Percentiles rank a stretch among this genome's conserved stretches.
phyloP scores from a whole-genome alignment of 2,329 filamentous ascomycete species.

The Coniochaeta ligniaria region DNA sequence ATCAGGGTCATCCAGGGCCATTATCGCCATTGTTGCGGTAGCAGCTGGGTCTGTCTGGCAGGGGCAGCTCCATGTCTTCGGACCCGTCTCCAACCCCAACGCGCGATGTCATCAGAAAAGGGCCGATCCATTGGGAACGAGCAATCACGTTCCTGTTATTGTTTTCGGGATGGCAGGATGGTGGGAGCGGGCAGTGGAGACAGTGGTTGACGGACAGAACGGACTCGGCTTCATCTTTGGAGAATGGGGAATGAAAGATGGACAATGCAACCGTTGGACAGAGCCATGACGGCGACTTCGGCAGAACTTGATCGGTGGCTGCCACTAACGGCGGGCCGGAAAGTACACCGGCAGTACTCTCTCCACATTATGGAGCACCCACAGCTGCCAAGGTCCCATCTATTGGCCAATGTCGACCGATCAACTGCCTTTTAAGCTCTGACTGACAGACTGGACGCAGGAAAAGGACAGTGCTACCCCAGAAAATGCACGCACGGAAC shows the following conservation, averaged over 20 bases:
- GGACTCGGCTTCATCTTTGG: neutral
- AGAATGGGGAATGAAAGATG: neutral
- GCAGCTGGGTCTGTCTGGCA: neutral
- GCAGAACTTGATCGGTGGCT: neutral
- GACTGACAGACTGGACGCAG: neutral
- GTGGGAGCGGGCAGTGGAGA: neutral
- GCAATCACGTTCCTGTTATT: neutral
- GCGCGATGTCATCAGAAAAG: slow-evolving; percentile 5
- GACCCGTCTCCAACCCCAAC: neutral
- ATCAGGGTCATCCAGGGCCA: neutral
- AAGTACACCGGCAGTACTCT: neutral
- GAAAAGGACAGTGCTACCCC: neutral
- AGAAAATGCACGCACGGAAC: neutral
- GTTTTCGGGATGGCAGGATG: neutral
- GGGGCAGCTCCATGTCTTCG: neutral
- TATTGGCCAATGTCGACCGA: neutral
- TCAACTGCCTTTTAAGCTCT: neutral
- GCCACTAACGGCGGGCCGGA: neutral
- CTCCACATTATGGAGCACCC: neutral
- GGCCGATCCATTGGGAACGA: slow-evolving; percentile 3
- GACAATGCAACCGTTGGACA: neutral
- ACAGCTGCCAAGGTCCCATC: neutral
- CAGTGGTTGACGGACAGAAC: no score
- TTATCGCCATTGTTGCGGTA: neutral
- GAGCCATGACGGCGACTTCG: neutral